Conservation (phyloP, 352 stramenopile species). For the Phytophthora brassicae region DNA sequence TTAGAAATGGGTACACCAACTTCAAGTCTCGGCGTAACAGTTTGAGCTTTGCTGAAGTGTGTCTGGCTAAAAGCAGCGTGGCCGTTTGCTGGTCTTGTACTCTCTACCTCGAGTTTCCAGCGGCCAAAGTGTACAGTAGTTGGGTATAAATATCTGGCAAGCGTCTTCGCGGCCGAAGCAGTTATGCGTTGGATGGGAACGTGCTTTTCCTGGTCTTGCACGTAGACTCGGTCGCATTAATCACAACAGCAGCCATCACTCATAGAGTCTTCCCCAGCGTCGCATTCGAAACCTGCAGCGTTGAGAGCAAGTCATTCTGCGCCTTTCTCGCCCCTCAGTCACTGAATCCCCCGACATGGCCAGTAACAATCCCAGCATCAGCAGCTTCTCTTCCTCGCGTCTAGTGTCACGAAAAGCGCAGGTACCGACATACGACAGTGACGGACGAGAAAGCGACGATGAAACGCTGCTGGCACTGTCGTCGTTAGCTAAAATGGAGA, state of each 20-base stretch:
- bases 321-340: conserved; percentile 21
- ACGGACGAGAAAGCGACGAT: conserved; percentile 33
- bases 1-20: conserved; percentile 32
- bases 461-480: conserved; percentile 33
- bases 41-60: background rate
- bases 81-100: conserved; percentile 20
- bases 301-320: conserved; percentile 24
- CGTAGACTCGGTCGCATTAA: conserved; percentile 6
- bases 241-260: conserved; percentile 22
- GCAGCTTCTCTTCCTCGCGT: conserved; percentile 4
- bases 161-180: conserved; percentile 7
- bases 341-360: conserved; percentile 22
- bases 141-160: conserved; percentile 18
- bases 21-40: conserved; percentile 27
- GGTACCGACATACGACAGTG: conserved; percentile 17
- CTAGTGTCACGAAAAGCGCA: conserved; percentile 10
- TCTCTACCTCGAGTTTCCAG: conserved; percentile 12
- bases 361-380: conserved; percentile 29
- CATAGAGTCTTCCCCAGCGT: too few relatives aligned
- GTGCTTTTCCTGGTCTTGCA: conserved; percentile 1
- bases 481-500: conserved; percentile 33
- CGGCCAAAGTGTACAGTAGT: background rate
- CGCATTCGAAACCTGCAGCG: conserved; percentile 24
- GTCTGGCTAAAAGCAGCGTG: conserved; percentile 19
- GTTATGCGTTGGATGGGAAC: conserved; percentile 24